Conservation (phyloP, 2,329 filamentous ascomycete species). For the Hypoxylon sp. region DNA sequence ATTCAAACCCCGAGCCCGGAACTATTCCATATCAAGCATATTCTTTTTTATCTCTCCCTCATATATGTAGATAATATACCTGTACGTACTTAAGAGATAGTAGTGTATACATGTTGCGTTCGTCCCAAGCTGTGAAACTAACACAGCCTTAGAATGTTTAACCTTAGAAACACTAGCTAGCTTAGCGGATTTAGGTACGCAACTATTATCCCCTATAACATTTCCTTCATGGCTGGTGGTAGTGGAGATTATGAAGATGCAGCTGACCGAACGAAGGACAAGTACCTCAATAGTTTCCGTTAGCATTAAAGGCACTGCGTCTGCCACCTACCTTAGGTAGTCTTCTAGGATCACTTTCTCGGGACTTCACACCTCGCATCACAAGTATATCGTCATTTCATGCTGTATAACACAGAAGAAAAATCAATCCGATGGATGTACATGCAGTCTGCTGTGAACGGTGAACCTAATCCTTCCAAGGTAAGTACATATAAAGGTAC, state of each 20-base stretch:
- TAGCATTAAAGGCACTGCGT: slow-evolving; percentile 11
- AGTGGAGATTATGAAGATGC: slow-evolving; percentile 26
- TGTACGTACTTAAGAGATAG: background rate
- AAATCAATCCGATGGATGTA: slow-evolving; percentile 22
- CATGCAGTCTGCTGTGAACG: slow-evolving; percentile 9
- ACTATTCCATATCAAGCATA: no score
- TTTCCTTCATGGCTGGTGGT: slow-evolving; percentile 2
- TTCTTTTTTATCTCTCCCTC: no score
- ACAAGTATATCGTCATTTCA: slow-evolving; percentile 19
- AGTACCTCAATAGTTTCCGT: slow-evolving; percentile 13
- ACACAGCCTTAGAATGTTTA: background rate
- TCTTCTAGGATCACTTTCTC: background rate
- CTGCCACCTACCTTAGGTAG: slow-evolving; percentile 16
- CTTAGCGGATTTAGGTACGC: background rate
- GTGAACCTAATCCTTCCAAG: background rate
- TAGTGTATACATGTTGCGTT: background rate
- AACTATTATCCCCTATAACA: background rate
- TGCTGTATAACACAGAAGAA: slow-evolving; percentile 13
- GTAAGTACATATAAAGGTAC: background rate
- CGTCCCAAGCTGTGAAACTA: slow-evolving; percentile 9
- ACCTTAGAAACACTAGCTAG: slow-evolving; percentile 6
- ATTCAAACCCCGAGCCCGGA: background rate
- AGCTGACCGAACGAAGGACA: slow-evolving; percentile 30
- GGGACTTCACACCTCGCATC: slow-evolving; percentile 2
- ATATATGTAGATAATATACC: no score